A percentile compares a stretch with the other conserved stretches of the same genome.
Evolutionary conservation across 2,329 filamentous ascomycete genomes (phyloP).

Genomic region (Botryotinia narcissicola): DNA sequence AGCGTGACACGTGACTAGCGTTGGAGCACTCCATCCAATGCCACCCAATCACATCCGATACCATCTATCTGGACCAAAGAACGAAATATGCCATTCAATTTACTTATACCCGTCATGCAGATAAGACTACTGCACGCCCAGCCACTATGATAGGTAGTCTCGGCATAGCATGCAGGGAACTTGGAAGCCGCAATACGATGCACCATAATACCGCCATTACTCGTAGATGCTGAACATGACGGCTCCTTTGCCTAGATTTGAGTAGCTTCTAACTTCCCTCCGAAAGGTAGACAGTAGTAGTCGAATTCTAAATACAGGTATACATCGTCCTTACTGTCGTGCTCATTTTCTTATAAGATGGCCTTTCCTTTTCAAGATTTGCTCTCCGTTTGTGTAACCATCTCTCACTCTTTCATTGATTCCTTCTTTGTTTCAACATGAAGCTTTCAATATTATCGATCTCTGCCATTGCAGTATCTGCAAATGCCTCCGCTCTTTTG

Average conservation of each 20-base stretch:
- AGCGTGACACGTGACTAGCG: neutral
- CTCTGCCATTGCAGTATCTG: conserved; percentile 9
- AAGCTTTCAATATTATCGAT: conserved; percentile 6
- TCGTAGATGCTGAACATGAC: neutral
- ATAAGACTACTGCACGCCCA: neutral
- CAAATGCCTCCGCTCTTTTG: neutral
- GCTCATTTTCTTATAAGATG: neutral
- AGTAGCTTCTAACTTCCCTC: too few species aligned
- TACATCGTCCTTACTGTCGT: neutral
- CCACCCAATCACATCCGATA: neutral
- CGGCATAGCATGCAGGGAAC: neutral
- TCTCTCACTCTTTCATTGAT: neutral
- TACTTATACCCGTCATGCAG: neutral
- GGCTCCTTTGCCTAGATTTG: neutral
- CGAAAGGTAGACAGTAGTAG: neutral
- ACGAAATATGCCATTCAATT: neutral
- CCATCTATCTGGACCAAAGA: neutral
- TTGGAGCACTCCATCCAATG: neutral
- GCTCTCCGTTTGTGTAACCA: neutral
- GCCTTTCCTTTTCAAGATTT: neutral
- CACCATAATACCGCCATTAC: neutral
- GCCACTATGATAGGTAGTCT: neutral
- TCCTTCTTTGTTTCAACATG: neutral
- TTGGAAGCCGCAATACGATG: neutral
- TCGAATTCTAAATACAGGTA: neutral